Evolutionary conservation across 2,329 filamentous ascomycete genomes (phyloP), one percentile per base, ranked within the genome.

Genomic region (Bretziella fagacearum): DNA sequence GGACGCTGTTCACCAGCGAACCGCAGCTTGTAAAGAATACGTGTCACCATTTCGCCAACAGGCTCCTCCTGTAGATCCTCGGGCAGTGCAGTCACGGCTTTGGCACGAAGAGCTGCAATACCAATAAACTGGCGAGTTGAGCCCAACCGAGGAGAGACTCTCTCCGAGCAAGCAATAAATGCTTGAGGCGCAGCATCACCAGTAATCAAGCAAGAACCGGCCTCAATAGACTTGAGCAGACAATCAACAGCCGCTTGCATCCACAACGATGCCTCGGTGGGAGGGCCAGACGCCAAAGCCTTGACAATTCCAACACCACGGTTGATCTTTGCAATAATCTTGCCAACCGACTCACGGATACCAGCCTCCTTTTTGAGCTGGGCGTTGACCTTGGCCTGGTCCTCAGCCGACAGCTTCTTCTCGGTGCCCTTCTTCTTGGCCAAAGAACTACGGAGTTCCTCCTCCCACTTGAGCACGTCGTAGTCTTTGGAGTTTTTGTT

Each of bases 401-500:
- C 89, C 29, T 96, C 91, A 0, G 84, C 65, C 0, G 84, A 91
- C 7, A 96, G 74, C 63, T 95, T 98, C 65, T 86, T 89, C 55
- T 85, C 77, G 51, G 83, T 76, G 1, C 89, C 89, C 61, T 89
- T 94, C 67, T 96, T 98, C 58, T 84, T 73, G n/a, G 87, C 86
- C 33, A 98, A 64, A 56, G 95, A 85, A 32, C 77, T 72, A 49
- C 87, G 73, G 6, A 98, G 70, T 53, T 98, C 91, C 59, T 89
- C 82, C 62, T 98, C 91, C 91, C 93, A 98, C 62, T 94, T 95
- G 33, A 95, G 63, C 1, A 85, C 93, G 55, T 98, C 85, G 56
- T 95, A 94, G 59, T 96, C 91, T 60, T 93, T 95, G 42, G 77
- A 80, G 56, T 85, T 94, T 64, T 94, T 96, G 63, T 86, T 81